Percentiles rank a stretch among this genome's conserved stretches.
Evolutionary conservation across 805 yeast genomes (phyloP).

Genomic region (Cyberlindnera meyerae): DNA sequence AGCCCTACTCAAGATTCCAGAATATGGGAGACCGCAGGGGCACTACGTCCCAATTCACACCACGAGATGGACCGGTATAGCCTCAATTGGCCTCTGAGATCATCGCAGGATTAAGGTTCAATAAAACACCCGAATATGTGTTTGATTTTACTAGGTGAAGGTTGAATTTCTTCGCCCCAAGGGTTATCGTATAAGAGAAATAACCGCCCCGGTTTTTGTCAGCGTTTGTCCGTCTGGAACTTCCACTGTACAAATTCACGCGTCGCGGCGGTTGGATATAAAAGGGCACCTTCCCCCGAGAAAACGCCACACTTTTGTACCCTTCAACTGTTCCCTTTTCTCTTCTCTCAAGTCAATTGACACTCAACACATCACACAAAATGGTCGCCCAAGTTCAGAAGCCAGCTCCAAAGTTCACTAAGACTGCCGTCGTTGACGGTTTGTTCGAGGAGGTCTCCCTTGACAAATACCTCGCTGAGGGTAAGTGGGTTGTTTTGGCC

Average conservation of each 20-base stretch:
- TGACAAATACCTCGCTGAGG: slow-evolving; percentile 77
- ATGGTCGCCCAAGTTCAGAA: slow-evolving; percentile 91
- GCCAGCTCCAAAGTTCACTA: slow-evolving; percentile 94
- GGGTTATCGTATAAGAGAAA: no score
- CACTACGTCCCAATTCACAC: no score
- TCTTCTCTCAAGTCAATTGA: no score
- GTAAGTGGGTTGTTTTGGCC: slow-evolving; percentile 96
- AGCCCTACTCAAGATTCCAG: no score
- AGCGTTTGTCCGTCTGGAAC: slow-evolving; percentile 17
- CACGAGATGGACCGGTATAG: no score
- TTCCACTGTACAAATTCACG: neutral
- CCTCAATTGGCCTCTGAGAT: no score
- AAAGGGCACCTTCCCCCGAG: neutral
- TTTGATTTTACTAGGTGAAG: no score
- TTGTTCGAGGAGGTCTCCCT: slow-evolving; percentile 90
- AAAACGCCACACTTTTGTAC: neutral
- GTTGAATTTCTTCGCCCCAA: no score
- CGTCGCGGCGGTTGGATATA: neutral
- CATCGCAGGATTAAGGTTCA: no score
- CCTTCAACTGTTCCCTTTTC: neutral
- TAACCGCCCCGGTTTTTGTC: slow-evolving; percentile 20
- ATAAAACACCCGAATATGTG: no score
- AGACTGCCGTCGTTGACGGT: slow-evolving; percentile 97
- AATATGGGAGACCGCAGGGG: no score
- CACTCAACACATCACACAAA: slow-evolving; percentile 21